Evolutionary conservation across 2,329 filamentous ascomycete genomes (phyloP).

Genomic region (Chaetomiaceae sp.): DNA sequence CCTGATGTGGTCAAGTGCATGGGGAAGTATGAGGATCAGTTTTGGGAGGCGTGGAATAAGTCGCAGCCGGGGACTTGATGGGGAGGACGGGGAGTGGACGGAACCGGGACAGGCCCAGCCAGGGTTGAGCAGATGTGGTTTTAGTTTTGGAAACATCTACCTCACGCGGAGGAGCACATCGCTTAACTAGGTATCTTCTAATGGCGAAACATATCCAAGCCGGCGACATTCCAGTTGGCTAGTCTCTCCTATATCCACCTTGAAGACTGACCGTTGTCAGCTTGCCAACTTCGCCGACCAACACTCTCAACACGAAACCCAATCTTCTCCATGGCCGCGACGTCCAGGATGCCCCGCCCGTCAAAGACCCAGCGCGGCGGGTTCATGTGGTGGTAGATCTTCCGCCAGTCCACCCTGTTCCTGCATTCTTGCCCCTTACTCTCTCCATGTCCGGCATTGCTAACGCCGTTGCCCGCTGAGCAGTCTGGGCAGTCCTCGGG

Average conservation of each 20-base stretch:
- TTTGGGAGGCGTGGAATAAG: conserved; percentile 41
- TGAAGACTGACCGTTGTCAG: too few species aligned
- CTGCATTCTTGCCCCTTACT: background rate
- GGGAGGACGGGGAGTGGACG: too few species aligned
- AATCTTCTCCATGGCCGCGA: conserved; percentile 1
- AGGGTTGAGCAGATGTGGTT: too few species aligned
- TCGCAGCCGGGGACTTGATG: conserved; percentile 17
- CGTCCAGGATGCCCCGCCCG: conserved; percentile 1
- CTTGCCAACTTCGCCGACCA: background rate
- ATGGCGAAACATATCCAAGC: too few species aligned
- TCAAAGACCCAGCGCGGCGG: background rate
- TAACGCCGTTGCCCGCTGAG: background rate
- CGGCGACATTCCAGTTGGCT: too few species aligned
- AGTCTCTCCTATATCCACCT: too few species aligned
- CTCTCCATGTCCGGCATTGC: background rate
- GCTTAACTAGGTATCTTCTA: too few species aligned
- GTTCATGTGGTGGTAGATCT: conserved; percentile 2
- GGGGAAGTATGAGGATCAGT: conserved; percentile 38
- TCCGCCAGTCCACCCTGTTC: background rate
- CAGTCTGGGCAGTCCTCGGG: conserved; percentile 1
- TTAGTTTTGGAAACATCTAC: too few species aligned
- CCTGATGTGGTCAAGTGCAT: conserved; percentile 48
- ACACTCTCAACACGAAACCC: conserved; percentile 7
- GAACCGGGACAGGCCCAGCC: too few species aligned
- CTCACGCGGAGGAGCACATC: too few species aligned